phyloP scores from a whole-genome alignment of 176 grass and related monocot species.

The Carex pumila region DNA sequence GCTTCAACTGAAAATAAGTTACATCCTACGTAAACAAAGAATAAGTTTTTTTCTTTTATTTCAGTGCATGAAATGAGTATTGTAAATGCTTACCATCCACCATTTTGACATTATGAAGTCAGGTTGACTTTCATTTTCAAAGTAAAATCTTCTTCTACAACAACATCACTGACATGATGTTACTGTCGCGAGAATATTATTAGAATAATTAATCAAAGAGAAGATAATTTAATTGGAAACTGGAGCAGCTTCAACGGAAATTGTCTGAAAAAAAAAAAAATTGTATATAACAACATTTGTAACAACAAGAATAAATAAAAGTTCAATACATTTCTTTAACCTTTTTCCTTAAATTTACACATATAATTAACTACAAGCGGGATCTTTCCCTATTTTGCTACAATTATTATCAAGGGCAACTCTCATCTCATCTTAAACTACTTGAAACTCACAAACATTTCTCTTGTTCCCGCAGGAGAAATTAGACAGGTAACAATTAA shows the following conservation, averaged over 20 bases:
- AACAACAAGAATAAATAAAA: neutral
- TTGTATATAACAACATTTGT: neutral
- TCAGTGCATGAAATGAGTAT: neutral
- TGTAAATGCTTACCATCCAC: neutral
- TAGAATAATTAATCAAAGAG: neutral
- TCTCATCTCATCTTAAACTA: neutral
- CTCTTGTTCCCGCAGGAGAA: neutral
- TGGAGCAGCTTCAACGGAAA: neutral
- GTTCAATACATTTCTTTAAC: neutral
- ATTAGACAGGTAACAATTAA: neutral
- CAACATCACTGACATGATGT: neutral
- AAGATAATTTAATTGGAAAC: neutral
- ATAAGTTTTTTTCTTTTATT: neutral
- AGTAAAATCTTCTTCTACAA: neutral
- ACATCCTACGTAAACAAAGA: neutral
- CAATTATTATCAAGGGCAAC: neutral
- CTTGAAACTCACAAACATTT: neutral
- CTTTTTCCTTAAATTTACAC: neutral
- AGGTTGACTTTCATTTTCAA: neutral
- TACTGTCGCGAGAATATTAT: neutral
- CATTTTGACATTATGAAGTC: neutral
- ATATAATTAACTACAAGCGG: conserved; percentile 10
- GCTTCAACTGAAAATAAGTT: neutral
- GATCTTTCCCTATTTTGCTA: neutral
- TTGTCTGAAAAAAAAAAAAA: neutral